Percentiles rank a stretch among this genome's conserved stretches.
phyloP scores from a whole-genome alignment of 1,284 basidiomycete species.

The Calocybe gambosa region DNA sequence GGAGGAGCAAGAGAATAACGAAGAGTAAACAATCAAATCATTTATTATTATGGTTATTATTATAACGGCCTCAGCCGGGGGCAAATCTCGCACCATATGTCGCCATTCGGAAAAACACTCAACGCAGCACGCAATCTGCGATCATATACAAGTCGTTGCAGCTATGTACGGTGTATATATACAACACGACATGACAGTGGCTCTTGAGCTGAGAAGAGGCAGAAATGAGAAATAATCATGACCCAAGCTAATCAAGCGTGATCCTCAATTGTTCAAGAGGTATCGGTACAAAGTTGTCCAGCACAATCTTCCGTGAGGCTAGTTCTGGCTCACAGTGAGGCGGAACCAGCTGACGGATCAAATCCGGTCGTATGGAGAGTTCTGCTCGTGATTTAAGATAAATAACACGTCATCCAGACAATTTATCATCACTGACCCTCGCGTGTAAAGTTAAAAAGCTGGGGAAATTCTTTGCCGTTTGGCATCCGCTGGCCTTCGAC shows the following conservation, averaged over 20 bases:
- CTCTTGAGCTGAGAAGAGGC: conserved; percentile 2
- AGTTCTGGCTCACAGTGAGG: conserved; percentile 86
- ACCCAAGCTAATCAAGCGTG: conserved; percentile 67
- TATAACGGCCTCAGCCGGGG: neutral
- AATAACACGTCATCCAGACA: neutral
- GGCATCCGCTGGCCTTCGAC: conserved; percentile 90
- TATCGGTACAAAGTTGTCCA: conserved; percentile 93
- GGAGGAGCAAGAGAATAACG: neutral
- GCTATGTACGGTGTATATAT: conserved; percentile 23
- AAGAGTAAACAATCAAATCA: too few relatives aligned
- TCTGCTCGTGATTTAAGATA: conserved; percentile 44
- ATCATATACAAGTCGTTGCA: conserved; percentile 11
- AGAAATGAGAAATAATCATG: conserved; percentile 16
- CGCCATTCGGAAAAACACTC: conserved; percentile 27
- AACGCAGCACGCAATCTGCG: conserved; percentile 17
- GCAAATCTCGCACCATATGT: conserved; percentile 33
- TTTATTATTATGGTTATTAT: too few relatives aligned
- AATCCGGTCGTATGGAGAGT: conserved; percentile 91
- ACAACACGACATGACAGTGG: conserved; percentile 15
- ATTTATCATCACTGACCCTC: conserved; percentile 63
- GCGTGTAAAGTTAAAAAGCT: conserved; percentile 92
- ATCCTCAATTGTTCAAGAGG: conserved; percentile 89
- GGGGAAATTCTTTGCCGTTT: conserved; percentile 93
- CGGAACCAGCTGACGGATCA: conserved; percentile 89
- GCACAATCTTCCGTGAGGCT: conserved; percentile 77